phyloP scores from a whole-genome alignment of 345 rosid species.

The Capsella bursapastoris region DNA sequence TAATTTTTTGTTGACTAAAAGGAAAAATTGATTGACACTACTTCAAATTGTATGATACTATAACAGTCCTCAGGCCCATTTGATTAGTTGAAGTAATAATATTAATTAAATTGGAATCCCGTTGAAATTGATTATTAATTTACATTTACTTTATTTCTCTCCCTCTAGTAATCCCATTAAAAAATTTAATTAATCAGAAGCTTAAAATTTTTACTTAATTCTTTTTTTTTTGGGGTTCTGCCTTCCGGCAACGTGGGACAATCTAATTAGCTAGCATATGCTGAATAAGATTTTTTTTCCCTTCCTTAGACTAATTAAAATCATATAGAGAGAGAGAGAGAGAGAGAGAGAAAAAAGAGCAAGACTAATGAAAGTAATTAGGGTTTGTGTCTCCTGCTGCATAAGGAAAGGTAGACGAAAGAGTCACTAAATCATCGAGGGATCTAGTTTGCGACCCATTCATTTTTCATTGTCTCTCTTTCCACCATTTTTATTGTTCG shows the following conservation, averaged over 20 bases:
- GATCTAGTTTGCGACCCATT: not conserved
- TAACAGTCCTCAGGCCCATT: no score
- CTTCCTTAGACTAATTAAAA: not conserved
- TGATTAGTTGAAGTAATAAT: no score
- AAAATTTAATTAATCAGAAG: not conserved
- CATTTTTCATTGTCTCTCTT: slow-evolving; percentile 10
- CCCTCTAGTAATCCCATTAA: no score
- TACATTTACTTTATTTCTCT: no score
- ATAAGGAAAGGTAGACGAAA: not conserved
- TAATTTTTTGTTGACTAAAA: no score
- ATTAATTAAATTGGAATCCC: no score
- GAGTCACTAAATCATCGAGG: not conserved
- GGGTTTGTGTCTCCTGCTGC: slow-evolving; percentile 18
- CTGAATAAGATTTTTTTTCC: not conserved
- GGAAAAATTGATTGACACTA: no score
- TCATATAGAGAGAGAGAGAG: not conserved
- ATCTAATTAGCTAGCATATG: not conserved
- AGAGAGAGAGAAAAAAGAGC: not conserved
- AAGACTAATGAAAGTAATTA: slow-evolving; percentile 7
- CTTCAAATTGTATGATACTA: no score
- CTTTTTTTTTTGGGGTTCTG: not conserved
- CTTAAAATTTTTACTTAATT: not conserved
- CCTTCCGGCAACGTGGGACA: not conserved
- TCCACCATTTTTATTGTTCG: not conserved
- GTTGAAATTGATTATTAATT: no score